Percentiles rank a stretch among this genome's conserved stretches.
Evolutionary conservation across 805 yeast species (phyloP).

Genomic region (Vanderwaltozyma tropicalis): DNA sequence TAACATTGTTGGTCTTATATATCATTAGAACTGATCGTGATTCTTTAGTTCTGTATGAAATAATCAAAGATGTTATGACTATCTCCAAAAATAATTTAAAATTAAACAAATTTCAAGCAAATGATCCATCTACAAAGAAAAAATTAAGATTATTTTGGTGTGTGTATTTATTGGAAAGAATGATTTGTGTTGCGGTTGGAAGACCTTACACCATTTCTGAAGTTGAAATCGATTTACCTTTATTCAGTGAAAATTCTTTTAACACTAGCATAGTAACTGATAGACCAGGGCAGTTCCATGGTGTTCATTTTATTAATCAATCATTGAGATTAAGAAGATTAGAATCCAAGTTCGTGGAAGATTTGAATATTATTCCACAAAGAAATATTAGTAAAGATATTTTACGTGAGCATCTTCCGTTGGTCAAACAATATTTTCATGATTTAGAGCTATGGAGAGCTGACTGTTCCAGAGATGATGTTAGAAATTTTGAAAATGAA

Average conservation of each 20-base stretch:
- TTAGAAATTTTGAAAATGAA: conserved; percentile 44
- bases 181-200: conserved; percentile 52
- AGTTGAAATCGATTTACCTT: conserved; percentile 39
- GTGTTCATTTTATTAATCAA: conserved; percentile 44
- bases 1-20: conserved; percentile 43
- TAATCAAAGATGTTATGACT: conserved; percentile 43
- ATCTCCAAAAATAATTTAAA: conserved; percentile 29
- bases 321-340: conserved; percentile 46
- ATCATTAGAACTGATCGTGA: conserved; percentile 54
- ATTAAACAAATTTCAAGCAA: conserved; percentile 19
- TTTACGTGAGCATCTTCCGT: conserved; percentile 35
- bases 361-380: conserved; percentile 23
- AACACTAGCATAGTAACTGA: conserved; percentile 13
- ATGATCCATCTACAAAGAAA: conserved; percentile 26
- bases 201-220: conserved; percentile 47
- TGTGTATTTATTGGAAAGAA: conserved; percentile 49
- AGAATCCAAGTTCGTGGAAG: conserved; percentile 50
- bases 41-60: conserved; percentile 42
- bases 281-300: conserved; percentile 10
- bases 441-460: conserved; percentile 44
- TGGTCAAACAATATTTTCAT: conserved; percentile 43
- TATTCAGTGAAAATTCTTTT: conserved; percentile 36
- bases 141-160: conserved; percentile 55
- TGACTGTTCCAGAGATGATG: conserved; percentile 31
- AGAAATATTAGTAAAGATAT: conserved; percentile 4